These are phyloP conservation scores for Corinectria fuckeliana DNA, from an alignment of 2,329 filamentous ascomycete species.

Conservation along the genomic window DNA sequence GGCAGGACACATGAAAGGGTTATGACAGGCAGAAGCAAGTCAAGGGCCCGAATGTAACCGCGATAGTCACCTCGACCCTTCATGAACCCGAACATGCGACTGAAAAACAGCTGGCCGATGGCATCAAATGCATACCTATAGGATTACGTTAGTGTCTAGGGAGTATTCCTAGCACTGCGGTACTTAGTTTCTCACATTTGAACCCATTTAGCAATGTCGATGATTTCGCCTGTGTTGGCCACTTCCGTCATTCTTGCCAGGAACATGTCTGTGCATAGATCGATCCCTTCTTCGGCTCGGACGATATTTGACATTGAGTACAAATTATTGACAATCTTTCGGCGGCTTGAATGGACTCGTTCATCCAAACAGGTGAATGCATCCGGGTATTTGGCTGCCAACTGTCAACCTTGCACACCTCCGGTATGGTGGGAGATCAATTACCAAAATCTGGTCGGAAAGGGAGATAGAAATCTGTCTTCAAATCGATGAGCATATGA, in stretches of 20 bases:
- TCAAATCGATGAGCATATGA: not conserved
- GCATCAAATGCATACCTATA: conserved; percentile 14
- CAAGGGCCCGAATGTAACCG: conserved; percentile 6
- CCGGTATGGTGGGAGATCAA: not conserved
- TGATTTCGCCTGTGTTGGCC: not conserved
- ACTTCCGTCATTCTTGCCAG: conserved; percentile 1
- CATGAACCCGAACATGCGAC: conserved; percentile 14
- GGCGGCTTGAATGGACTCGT: not conserved
- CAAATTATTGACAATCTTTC: conserved; percentile 4
- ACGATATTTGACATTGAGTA: conserved; percentile 10
- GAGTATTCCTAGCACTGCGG: too few relatives aligned
- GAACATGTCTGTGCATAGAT: conserved; percentile 4
- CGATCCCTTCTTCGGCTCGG: conserved; percentile 1
- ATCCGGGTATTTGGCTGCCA: conserved; percentile 1
- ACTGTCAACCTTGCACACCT: not conserved
- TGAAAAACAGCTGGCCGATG: conserved; percentile 15
- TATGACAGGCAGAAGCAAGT: not conserved
- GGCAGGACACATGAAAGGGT: not conserved
- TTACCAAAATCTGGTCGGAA: not conserved
- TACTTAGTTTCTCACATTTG: not conserved
- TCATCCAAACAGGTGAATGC: not conserved
- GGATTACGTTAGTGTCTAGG: not conserved
- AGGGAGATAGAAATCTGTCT: conserved; percentile 9
- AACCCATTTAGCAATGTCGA: conserved; percentile 8
- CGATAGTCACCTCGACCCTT: conserved; percentile 3